Conservation (phyloP, 2,329 filamentous ascomycete species). For the Trichoderma endophyticum region DNA sequence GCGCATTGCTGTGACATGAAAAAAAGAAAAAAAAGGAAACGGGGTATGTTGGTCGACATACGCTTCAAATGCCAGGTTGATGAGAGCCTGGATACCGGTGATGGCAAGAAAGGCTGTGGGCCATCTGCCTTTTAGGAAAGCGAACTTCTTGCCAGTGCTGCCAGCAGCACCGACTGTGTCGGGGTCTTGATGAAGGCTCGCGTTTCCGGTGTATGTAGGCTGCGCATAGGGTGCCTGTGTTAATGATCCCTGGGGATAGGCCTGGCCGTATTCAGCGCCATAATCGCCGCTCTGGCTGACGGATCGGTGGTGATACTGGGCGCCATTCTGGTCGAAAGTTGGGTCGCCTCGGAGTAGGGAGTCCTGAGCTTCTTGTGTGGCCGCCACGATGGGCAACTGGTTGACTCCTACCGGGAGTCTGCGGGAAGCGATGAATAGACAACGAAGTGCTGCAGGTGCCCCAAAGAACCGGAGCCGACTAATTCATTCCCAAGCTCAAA, state of each 20-base stretch:
- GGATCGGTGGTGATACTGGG: constrained; percentile 25
- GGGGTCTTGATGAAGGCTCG: constrained; percentile 30
- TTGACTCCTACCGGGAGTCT: constrained; percentile 39
- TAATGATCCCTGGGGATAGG: constrained; percentile 33
- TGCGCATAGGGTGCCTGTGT: constrained; percentile 26
- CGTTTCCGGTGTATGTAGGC: constrained; percentile 30
- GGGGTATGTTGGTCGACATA: constrained; percentile 46
- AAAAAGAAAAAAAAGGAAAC: neutral
- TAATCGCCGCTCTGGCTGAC: constrained; percentile 29
- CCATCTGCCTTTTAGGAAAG: constrained; percentile 81
- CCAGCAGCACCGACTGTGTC: constrained; percentile 33
- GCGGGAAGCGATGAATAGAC: constrained; percentile 15
- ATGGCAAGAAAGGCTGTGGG: constrained; percentile 80
- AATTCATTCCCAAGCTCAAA: constrained; percentile 6
- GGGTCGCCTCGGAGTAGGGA: constrained; percentile 39
- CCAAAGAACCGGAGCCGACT: neutral
- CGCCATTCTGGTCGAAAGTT: constrained; percentile 35
- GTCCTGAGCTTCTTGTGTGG: constrained; percentile 40
- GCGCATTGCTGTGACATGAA: neutral
- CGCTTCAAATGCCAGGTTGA: constrained; percentile 83
- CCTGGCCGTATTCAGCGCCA: constrained; percentile 33
- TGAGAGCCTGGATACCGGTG: constrained; percentile 70
- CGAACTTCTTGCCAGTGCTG: constrained; percentile 47
- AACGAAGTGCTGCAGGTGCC: neutral
- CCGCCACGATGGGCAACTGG: constrained; percentile 37